Conservation (phyloP, 176 grass and related monocot genomes). For the Raddia distichophylla region DNA sequence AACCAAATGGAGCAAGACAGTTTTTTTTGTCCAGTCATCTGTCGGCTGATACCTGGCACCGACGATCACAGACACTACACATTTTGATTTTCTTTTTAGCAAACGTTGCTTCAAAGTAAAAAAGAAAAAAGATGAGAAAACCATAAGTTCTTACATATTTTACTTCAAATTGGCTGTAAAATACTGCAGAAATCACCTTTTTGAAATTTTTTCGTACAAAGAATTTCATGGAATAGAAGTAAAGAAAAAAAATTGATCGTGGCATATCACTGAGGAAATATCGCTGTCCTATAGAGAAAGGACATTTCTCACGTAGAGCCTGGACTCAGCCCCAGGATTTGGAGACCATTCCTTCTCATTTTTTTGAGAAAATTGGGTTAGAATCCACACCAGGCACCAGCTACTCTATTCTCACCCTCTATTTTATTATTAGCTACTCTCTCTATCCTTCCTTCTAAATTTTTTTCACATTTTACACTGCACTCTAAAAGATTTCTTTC, state of each 20-base stretch:
- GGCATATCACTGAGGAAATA: neutral
- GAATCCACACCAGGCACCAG: neutral
- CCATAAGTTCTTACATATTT: neutral
- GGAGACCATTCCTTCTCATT: neutral
- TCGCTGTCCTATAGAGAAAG: neutral
- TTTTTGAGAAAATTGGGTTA: neutral
- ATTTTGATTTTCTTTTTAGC: neutral
- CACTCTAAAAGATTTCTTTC: too few relatives aligned
- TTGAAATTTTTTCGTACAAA: neutral
- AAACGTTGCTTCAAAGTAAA: neutral
- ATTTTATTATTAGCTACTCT: too few relatives aligned
- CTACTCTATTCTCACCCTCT: too few relatives aligned
- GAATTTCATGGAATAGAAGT: neutral
- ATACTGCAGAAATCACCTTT: neutral
- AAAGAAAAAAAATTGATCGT: neutral
- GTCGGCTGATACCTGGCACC: conserved; percentile 5
- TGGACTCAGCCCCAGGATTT: neutral
- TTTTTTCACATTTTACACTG: too few relatives aligned
- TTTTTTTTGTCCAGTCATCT: conserved; percentile 5
- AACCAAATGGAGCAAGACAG: conserved; percentile 22
- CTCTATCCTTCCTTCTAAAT: too few relatives aligned
- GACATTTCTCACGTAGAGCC: neutral
- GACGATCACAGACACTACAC: neutral
- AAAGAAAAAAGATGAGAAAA: neutral
- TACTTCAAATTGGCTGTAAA: conserved; percentile 7